These are phyloP conservation scores for Diaporthe ampelina DNA, from an alignment of 2,329 filamentous ascomycete genomes.

Conservation along the genomic window DNA sequence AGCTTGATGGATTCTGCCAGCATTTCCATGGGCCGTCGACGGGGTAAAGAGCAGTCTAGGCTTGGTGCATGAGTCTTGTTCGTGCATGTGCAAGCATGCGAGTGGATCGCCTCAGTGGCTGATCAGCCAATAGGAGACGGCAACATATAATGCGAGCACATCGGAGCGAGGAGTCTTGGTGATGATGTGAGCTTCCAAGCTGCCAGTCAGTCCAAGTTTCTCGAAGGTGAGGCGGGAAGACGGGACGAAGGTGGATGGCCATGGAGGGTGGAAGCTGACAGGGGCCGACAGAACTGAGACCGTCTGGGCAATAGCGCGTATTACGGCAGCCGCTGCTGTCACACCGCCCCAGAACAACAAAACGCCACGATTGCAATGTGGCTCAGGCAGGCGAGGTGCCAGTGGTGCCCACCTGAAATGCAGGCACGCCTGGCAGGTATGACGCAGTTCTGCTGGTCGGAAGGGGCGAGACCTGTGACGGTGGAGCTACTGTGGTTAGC, in stretches of 20 bases:
- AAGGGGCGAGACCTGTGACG: constrained; percentile 29
- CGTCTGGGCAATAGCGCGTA: too few species aligned
- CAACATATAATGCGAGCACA: background rate
- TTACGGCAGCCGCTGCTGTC: background rate
- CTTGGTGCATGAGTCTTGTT: background rate
- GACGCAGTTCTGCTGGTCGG: background rate
- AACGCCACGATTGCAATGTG: constrained; percentile 11
- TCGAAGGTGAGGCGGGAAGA: background rate
- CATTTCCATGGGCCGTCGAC: background rate
- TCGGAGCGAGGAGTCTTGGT: background rate
- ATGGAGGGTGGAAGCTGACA: background rate
- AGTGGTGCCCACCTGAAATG: background rate
- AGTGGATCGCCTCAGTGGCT: background rate
- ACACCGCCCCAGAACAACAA: constrained; percentile 31
- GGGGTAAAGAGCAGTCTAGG: background rate
- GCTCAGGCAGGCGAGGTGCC: constrained; percentile 21
- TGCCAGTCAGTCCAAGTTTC: background rate
- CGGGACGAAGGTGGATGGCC: background rate
- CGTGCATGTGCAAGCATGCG: background rate
- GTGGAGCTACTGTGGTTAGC: background rate
- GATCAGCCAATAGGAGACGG: background rate
- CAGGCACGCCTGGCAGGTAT: background rate
- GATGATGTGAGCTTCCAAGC: background rate
- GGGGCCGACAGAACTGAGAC: background rate
- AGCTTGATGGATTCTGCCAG: background rate